Evolutionary conservation across 78 protist genomes (phyloP).

Genomic region (Polysphondylium violaceum): DNA sequence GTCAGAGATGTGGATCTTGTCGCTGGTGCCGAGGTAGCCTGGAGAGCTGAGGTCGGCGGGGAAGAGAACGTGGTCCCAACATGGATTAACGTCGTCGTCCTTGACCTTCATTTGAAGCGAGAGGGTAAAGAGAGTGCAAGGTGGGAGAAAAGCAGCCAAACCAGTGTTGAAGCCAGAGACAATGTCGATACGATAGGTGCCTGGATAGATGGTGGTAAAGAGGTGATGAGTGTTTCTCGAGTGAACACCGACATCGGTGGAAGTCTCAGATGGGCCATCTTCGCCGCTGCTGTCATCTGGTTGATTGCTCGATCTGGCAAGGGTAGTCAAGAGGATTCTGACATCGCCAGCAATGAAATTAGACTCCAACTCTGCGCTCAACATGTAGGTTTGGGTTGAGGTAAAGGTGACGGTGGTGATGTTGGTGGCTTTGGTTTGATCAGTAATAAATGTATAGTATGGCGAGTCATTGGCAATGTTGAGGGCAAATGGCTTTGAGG

Average conservation of each 20-base stretch:
- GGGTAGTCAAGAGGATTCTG: neutral
- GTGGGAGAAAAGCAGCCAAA: too few relatives aligned
- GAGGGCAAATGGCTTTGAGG: neutral
- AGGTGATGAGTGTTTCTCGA: conserved; percentile 31
- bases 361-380: neutral
- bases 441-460: neutral
- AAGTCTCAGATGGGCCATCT: neutral
- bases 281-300: neutral
- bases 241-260: conserved; percentile 5
- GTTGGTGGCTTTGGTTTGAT: neutral
- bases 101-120: neutral
- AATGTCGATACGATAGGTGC: conserved; percentile 23
- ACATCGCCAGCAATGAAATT: conserved; percentile 39
- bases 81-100: neutral
- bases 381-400: neutral
- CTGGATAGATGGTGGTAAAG: conserved; percentile 2
- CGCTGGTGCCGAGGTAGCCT: conserved; percentile 21
- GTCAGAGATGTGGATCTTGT: conserved; percentile 36
- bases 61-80: conserved; percentile 2
- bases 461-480: neutral
- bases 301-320: too few relatives aligned
- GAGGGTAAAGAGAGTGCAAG: conserved; percentile 8
- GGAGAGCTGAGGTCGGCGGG: conserved; percentile 37
- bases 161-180: too few relatives aligned
- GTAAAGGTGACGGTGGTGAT: neutral